Conservation (phyloP, 495 filamentous ascomycete genomes). For the Astrothelium macrocarpum region DNA sequence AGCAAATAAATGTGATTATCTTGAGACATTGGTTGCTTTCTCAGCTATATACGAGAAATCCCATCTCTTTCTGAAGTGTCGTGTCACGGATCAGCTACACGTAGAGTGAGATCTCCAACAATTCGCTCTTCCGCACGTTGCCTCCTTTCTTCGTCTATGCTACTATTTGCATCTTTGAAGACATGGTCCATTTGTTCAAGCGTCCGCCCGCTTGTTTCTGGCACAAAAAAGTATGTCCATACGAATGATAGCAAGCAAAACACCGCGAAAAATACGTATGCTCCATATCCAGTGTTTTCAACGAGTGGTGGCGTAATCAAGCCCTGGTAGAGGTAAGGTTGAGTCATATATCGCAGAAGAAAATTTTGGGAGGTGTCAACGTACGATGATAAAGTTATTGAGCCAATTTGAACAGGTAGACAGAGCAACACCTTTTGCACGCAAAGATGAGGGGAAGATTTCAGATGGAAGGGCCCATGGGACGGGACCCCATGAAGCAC, state of each 20-base stretch:
- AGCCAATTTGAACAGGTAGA: conserved; percentile 46
- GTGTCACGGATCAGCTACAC: neutral
- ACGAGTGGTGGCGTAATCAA: conserved; percentile 46
- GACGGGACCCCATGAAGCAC: conserved; percentile 23
- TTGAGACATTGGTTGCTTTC: too few species aligned
- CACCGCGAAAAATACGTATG: conserved; percentile 48
- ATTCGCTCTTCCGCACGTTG: conserved; percentile 8
- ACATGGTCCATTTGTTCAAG: conserved; percentile 33
- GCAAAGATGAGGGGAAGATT: conserved; percentile 23
- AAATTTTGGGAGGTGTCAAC: conserved; percentile 3
- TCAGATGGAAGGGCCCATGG: conserved; percentile 23
- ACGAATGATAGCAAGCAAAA: conserved; percentile 46
- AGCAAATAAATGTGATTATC: too few species aligned
- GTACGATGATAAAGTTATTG: conserved; percentile 48
- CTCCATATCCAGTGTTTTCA: conserved; percentile 45
- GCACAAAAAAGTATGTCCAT: conserved; percentile 47
- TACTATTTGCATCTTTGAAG: conserved; percentile 19
- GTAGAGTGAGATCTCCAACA: neutral
- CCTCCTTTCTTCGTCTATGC: conserved; percentile 10
- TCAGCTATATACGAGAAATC: too few species aligned
- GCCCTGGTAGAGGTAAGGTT: neutral
- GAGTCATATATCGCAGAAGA: neutral
- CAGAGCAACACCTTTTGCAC: conserved; percentile 35
- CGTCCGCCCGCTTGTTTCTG: conserved; percentile 35
- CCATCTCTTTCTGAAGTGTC: too few species aligned